Base-by-base conservation (phyloP, 768 basidiomycete genomes). In the Neoboletus magnificus region DNA sequence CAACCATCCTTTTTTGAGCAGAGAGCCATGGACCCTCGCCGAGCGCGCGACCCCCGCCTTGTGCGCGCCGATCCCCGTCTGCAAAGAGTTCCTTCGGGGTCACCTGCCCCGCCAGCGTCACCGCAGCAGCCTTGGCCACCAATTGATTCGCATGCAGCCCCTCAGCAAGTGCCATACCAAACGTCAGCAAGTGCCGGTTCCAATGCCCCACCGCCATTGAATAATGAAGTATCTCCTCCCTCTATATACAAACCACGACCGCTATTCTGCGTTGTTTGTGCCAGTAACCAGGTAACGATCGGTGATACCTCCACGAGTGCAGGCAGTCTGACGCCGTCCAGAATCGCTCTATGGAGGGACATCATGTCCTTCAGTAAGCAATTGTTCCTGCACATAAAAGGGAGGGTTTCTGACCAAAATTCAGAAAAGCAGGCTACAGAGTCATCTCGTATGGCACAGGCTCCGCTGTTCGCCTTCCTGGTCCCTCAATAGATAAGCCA, bases 331-430 rank as follows among this genome's bases (percentile, higher is more conserved):
- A 62, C 63, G 45, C 53, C 54, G 29, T 50, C 33, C 62, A 97
- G 94, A 97, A 97, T 69, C 87, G 95, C 46, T 96, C 94, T 1
- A 99, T 99, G 97, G 97, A 98, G 74, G 97, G 93, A 0, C 97
- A 99, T 66, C 82, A 84, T 66, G 92, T 95, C 15, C 73, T 98
- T 50, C 75, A 87, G 93, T 97, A 61, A 76, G 93, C 82, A 45
- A 10, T 55, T 8, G 1, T 32, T 22, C 18, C 30, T 45, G 39
- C 15, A 4, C 37, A n/a, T 15, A 36, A 22, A 42, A 10, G 1
- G 43, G 30, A 6, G 12, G 33, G 37, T 35, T 55, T 30, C 54
- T 60, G 55, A 68, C 53, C 25, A 22, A n/a, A n/a, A 20, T 57
- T 51, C 50, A 97, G 95, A 48, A 91, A 94, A 75, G 94, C 92